Evolutionary conservation across 192 early-diverging fungal genomes (phyloP).

Genomic region (Geranomyces michiganensis): DNA sequence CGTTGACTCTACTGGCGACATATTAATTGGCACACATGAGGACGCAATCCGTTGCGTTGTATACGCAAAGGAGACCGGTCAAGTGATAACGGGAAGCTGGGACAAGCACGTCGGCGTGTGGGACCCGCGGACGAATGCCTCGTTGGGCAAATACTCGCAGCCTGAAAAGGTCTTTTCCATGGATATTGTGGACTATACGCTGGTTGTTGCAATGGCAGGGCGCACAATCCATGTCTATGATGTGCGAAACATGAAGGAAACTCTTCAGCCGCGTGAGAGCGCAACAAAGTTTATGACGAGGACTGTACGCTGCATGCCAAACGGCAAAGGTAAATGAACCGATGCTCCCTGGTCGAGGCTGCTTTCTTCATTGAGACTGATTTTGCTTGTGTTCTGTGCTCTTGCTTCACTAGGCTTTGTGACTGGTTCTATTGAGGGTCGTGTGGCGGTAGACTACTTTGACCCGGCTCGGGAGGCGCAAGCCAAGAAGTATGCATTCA

Average conservation of each 20-base stretch:
- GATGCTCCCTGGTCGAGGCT: no score
- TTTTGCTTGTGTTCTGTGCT: background rate
- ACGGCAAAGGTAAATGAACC: slow-evolving; percentile 72
- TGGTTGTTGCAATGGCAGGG: slow-evolving; percentile 80
- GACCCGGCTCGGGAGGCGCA: slow-evolving; percentile 68
- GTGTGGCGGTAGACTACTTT: slow-evolving; percentile 93
- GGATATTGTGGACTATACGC: slow-evolving; percentile 69
- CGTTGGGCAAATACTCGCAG: slow-evolving; percentile 53
- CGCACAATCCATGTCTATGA: slow-evolving; percentile 83
- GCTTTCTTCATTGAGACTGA: no score
- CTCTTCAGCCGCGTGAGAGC: slow-evolving; percentile 73
- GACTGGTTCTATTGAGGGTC: slow-evolving; percentile 89
- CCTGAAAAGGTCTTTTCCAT: slow-evolving; percentile 85
- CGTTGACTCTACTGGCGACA: slow-evolving; percentile 55
- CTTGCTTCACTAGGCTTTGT: slow-evolving; percentile 71
- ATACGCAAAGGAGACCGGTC: slow-evolving; percentile 43
- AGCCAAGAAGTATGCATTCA: slow-evolving; percentile 91
- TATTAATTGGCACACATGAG: slow-evolving; percentile 76
- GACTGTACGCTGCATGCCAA: slow-evolving; percentile 82
- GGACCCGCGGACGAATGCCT: slow-evolving; percentile 65
- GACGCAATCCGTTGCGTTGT: slow-evolving; percentile 73
- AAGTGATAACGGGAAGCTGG: slow-evolving; percentile 78
- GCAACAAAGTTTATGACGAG: slow-evolving; percentile 90
- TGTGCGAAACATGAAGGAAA: slow-evolving; percentile 75
- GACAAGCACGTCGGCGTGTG: slow-evolving; percentile 82